Base-by-base conservation (phyloP, 139 green algal species). In the Micractinium conductrix region DNA sequence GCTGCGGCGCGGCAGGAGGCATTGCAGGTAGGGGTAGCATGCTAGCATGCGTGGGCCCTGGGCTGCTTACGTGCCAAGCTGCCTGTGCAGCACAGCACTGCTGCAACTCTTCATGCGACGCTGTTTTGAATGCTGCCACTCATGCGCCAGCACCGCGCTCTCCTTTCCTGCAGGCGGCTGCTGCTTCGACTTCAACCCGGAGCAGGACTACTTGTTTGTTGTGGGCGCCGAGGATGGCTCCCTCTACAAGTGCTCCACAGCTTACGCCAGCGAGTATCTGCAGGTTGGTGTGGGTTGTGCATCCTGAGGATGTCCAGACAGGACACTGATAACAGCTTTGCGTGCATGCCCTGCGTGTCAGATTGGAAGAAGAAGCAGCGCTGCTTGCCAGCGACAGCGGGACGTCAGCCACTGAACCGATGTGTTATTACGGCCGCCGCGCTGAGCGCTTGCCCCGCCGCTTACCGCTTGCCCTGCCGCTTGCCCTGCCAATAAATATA, bases 171-270 rank as follows among this genome's bases (percentile, higher is more conserved):
- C 89, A 58, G 92, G 88, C 12, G 94, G 92, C 48, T 96, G 87
- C 85, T 96, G 92, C 88, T 94, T 98, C 82, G 95, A 98, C 89
- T 98, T 98, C 84, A 93, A 95, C 89, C 93, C 50, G 10, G 33
- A 81, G 40, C 86, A 87, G 70, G 91, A 93, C 38, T 84, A 91
- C 81, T 88, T 96, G 30, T 98, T 98, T 89, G 75, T 98, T 58
- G 94, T 98, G 43, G 96, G 96, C 45, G 96, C 91, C 8, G 95
- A 98, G 87, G 93, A 98, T 86, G 96, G 95, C 30, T 53, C 72
- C 26, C 91, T 99, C 17, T 93, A 97, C 92, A 94, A 95, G 87
- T 98, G 95, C 94, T 95, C 86, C 86, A 97, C 95, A 67, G 94
- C 94, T 0, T 96, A 96, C 90, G 91, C 85, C 83, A 93, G 87